Evolutionary conservation across 257 asterid species (phyloP).

Genomic region (Solanum ossicruentum): DNA sequence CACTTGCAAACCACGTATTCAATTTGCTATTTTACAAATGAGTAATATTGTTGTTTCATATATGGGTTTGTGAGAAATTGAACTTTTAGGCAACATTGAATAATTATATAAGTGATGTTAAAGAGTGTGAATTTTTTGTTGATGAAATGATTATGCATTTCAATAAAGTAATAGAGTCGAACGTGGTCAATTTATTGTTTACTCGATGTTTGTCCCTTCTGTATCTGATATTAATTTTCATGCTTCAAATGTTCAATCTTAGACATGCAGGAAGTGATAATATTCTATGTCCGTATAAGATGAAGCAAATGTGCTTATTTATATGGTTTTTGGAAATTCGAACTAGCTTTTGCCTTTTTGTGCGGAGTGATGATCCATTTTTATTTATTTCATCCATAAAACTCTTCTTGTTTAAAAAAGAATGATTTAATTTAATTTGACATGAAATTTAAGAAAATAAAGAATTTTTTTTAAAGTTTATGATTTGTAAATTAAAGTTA

Average conservation of each 20-base stretch:
- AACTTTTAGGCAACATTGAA: neutral
- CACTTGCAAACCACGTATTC: neutral
- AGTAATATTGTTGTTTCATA: neutral
- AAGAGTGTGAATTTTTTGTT: neutral
- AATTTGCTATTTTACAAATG: neutral
- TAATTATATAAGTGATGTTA: neutral
- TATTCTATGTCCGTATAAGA: neutral
- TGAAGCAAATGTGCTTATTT: neutral
- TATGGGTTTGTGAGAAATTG: neutral
- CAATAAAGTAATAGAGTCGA: neutral
- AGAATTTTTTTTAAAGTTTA: too few species aligned
- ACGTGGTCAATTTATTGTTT: neutral
- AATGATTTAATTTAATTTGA: too few species aligned
- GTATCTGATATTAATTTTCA: too few species aligned
- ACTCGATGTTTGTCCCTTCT: neutral
- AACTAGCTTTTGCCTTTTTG: neutral
- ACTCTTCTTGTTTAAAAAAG: too few species aligned
- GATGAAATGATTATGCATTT: neutral
- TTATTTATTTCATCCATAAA: too few species aligned
- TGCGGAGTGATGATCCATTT: neutral
- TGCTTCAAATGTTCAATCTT: too few species aligned
- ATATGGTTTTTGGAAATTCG: neutral
- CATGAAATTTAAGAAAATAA: too few species aligned
- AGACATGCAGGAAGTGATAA: too few species aligned
- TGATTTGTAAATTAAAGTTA: too few species aligned